Evolutionary conservation across 164 flowering plant genomes (phyloP), one percentile per base, ranked within the genome.

Genomic region (Buxus sempervirens): DNA sequence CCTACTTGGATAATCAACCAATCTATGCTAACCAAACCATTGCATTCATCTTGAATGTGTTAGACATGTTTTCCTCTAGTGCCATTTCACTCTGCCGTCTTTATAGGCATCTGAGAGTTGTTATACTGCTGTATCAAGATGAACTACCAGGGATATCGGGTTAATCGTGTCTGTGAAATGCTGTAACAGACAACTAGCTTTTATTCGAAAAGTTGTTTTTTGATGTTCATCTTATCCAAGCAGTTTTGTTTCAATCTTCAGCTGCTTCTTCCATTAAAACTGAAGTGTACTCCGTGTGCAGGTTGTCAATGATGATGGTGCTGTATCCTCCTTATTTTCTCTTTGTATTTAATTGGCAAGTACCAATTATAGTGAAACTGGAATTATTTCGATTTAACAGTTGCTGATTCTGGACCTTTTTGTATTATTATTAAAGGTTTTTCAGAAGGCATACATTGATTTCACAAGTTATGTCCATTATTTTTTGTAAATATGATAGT

Each of bases 261-360:
- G 0, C 25, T 45, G 56, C 25, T 60, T 54, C 54, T n/a, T 32
- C 0, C 18, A 24, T 57, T n/a, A 71, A 18, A 24, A 26, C 23
- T 64, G 45, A 49, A 7, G 1, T 53, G 9, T 72, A 36, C 55
- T 27, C 64, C 16, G 27, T 64, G 21, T 79, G 83, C 94, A 93
- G 98, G 98, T 94, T 82, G 86, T 94, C 64, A 75, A 83, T 78
- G 97, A 94, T 83, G 98, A 94, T 80, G 98, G 97, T 63, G 80
- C 96, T 81, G 98, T 94, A 94, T 94, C 98, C 93, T 87, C 79
- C 18, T 48, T 21, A 54, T 53, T 25, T 53, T 38, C 23, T 70
- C 18, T 72, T 62, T 28, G 26, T 22, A 23, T 59, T 32, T 20
- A 38, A 58, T 27, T 38, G 6, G 27, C 36, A 22, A 38, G 12